Conservation (phyloP, 176 grass and related monocot species). For the Musa acuminata region DNA sequence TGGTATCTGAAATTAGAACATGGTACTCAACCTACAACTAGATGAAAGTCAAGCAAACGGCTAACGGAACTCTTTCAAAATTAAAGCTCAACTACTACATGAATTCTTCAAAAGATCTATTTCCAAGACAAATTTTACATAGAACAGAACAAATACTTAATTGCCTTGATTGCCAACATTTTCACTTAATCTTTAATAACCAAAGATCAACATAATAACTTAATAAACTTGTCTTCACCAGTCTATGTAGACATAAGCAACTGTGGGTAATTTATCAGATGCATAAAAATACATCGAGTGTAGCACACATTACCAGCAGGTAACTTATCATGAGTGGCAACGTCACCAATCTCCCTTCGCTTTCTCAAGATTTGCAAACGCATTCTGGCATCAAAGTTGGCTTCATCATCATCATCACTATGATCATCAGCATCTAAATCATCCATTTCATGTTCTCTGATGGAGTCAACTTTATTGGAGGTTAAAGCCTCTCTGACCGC, state of each 20-base stretch:
- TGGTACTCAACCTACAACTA: too few species aligned
- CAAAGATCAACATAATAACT: not conserved
- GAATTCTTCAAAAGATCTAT: not conserved
- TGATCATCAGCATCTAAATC: conserved; percentile 32
- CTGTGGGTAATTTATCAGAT: not conserved
- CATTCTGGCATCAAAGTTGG: conserved; percentile 83
- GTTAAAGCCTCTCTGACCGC: conserved; percentile 64
- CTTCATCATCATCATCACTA: conserved; percentile 51
- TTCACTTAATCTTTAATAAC: too few species aligned
- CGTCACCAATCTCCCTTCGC: conserved; percentile 63
- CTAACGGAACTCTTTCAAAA: too few species aligned
- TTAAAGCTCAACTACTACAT: too few species aligned
- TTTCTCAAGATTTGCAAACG: conserved; percentile 75
- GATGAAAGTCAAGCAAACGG: too few species aligned
- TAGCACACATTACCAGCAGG: conserved; percentile 39
- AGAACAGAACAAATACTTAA: not conserved
- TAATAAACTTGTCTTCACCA: not conserved
- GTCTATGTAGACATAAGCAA: not conserved
- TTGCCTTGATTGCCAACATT: too few species aligned
- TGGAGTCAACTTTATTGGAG: conserved; percentile 55
- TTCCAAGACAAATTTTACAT: not conserved
- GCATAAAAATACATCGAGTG: conserved; percentile 3
- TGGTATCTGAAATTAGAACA: too few species aligned
- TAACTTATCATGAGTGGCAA: conserved; percentile 30
- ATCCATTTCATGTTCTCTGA: conserved; percentile 25